These are phyloP conservation scores for Entomortierella lignicola DNA, from an alignment of 192 early-diverging fungal genomes.

Conservation along the genomic window DNA sequence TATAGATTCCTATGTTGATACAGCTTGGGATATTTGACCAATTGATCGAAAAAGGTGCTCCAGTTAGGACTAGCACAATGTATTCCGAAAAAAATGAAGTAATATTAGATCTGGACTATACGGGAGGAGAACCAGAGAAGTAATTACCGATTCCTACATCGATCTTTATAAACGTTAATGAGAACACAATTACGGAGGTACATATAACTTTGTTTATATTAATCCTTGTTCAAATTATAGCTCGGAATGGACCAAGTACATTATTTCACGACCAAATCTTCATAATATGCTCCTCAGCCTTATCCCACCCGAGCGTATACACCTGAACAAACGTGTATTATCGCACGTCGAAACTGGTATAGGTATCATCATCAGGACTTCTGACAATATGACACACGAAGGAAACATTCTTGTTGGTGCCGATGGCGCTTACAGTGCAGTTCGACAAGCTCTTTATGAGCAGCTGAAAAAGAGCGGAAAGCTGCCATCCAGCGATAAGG, in stretches of 20 bases:
- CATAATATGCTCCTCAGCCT: background rate
- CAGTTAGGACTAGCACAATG: background rate
- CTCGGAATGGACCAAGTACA: background rate
- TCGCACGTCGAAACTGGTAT: background rate
- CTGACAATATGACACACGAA: slow-evolving; percentile 13
- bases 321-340: slow-evolving; percentile 14
- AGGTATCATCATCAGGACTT: slow-evolving; percentile 18
- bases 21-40: background rate
- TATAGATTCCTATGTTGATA: background rate
- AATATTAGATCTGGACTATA: background rate
- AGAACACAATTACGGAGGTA: background rate
- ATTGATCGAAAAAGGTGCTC: background rate
- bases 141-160: background rate
- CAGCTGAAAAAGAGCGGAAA: background rate
- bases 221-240: background rate
- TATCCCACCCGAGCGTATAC: slow-evolving; percentile 10
- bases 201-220: background rate
- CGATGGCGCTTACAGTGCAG: slow-evolving; percentile 21
- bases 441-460: slow-evolving; percentile 12
- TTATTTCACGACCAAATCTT: slow-evolving; percentile 13
- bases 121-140: background rate
- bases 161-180: background rate
- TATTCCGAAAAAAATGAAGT: background rate
- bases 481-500: background rate
- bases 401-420: slow-evolving; percentile 21